phyloP scores from a whole-genome alignment of 2,329 filamentous ascomycete species.

The Aspergillus quadricinctus region DNA sequence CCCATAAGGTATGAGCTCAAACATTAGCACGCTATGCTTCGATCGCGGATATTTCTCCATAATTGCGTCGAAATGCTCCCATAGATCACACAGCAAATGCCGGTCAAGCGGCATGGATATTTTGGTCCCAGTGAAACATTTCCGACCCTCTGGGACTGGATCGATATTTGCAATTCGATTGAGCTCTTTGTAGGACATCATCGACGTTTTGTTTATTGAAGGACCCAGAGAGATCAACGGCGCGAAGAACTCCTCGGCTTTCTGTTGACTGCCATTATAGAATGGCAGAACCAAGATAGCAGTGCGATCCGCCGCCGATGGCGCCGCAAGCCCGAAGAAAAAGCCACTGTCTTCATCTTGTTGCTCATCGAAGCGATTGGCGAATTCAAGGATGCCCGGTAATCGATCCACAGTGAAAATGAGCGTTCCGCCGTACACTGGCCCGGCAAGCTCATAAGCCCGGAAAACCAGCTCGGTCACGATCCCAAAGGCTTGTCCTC shows the following conservation, averaged over 20 bases:
- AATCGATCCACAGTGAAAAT: slow-evolving; percentile 2
- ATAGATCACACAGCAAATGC: neutral
- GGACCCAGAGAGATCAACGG: neutral
- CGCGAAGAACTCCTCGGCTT: slow-evolving; percentile 2
- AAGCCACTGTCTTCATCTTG: slow-evolving; percentile 8
- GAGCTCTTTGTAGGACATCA: slow-evolving; percentile 6
- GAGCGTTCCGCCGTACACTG: slow-evolving; percentile 3
- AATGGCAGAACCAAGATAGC: slow-evolving; percentile 1
- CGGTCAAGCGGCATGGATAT: slow-evolving; percentile 1
- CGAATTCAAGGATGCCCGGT: slow-evolving; percentile 5
- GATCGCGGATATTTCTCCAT: slow-evolving; percentile 1
- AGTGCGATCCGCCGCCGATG: neutral
- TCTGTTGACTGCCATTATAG: neutral
- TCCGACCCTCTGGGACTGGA: slow-evolving; percentile 5
- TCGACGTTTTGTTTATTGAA: neutral
- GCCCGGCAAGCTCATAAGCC: slow-evolving; percentile 1
- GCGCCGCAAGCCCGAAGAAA: slow-evolving; percentile 6
- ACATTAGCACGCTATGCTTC: slow-evolving; percentile 5
- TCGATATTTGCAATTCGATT: slow-evolving; percentile 6
- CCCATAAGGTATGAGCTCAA: slow-evolving; percentile 6
- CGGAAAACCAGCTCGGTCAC: slow-evolving; percentile 37
- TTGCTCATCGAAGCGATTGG: slow-evolving; percentile 5
- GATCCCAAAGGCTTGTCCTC: slow-evolving; percentile 41
- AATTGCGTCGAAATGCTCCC: neutral
- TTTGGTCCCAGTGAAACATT: slow-evolving; percentile 2